These are phyloP conservation scores for Chenopodium album DNA, from an alignment of 148 eudicot species.

Conservation along the genomic window DNA sequence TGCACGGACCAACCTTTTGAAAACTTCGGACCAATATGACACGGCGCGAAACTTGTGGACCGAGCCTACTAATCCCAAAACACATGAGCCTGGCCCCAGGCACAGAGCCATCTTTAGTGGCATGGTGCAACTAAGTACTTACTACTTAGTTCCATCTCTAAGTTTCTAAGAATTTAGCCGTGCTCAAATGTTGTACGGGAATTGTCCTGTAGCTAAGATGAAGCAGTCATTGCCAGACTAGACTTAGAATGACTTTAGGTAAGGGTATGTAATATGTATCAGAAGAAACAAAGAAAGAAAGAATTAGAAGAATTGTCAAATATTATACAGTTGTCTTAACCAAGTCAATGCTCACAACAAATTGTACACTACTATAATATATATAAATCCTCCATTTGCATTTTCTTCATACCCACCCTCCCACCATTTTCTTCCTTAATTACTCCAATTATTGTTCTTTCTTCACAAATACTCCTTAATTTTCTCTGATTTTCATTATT, in stretches of 20 bases:
- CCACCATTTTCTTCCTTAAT: neutral
- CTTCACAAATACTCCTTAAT: neutral
- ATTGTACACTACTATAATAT: neutral
- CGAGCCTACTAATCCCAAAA: too few species aligned
- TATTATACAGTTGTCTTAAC: constrained; percentile 10
- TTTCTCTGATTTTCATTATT: neutral
- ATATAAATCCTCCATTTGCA: constrained; percentile 14
- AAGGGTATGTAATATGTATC: too few species aligned
- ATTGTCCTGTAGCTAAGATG: neutral
- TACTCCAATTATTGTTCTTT: neutral
- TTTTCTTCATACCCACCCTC: neutral
- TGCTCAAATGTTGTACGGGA: neutral
- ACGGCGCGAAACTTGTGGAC: too few species aligned
- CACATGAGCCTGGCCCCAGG: too few species aligned
- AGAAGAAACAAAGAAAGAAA: neutral
- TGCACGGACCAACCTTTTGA: too few species aligned
- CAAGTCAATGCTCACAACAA: constrained; percentile 22
- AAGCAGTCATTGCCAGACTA: constrained; percentile 20
- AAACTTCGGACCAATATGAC: too few species aligned
- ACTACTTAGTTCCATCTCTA: too few species aligned
- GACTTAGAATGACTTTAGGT: constrained; percentile 3
- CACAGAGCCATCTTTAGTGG: too few species aligned
- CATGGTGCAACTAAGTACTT: too few species aligned
- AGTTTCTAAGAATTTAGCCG: too few species aligned
- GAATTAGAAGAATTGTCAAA: constrained; percentile 28